Evolutionary conservation across 2,329 filamentous ascomycete species (phyloP).

Genomic region (Aureobasidium sp.): DNA sequence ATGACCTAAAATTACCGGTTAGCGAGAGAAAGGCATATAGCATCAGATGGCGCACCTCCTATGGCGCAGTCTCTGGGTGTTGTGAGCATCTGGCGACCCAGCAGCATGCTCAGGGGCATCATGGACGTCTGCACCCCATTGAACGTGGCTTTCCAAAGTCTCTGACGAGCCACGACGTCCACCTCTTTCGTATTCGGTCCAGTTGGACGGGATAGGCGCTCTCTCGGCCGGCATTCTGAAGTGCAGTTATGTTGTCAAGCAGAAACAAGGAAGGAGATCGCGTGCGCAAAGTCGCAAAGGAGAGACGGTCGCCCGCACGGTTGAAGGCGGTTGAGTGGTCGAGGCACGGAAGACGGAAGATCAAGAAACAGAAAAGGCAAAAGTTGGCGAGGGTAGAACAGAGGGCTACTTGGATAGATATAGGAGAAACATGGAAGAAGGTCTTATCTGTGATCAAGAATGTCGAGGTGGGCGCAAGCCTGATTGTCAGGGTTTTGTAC

Average conservation of each 20-base stretch:
- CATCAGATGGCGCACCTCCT: slow-evolving; percentile 23
- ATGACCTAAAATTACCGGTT: slow-evolving; percentile 31
- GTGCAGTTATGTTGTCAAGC: background rate
- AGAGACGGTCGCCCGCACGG: background rate
- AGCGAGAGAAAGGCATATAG: background rate
- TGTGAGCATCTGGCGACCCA: slow-evolving; percentile 10
- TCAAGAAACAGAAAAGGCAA: background rate
- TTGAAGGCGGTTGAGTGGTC: background rate
- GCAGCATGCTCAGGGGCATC: slow-evolving; percentile 16
- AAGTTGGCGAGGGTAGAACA: background rate
- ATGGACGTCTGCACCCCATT: slow-evolving; percentile 15
- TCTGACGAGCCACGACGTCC: slow-evolving; percentile 35
- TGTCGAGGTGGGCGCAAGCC: background rate
- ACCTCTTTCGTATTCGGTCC: slow-evolving; percentile 40
- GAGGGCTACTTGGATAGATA: slow-evolving; percentile 1
- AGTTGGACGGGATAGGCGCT: slow-evolving; percentile 35
- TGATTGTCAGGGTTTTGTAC: slow-evolving; percentile 11
- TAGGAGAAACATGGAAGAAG: background rate
- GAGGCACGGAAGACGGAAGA: slow-evolving; percentile 3
- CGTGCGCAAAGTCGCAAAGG: slow-evolving; percentile 5
- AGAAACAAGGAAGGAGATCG: background rate
- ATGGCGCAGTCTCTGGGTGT: slow-evolving; percentile 22
- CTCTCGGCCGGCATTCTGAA: slow-evolving; percentile 11
- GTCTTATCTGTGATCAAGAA: slow-evolving; percentile 4
- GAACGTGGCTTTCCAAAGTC: slow-evolving; percentile 13